phyloP scores from a whole-genome alignment of 2,329 filamentous ascomycete genomes.

The Raffaelea albimanens region DNA sequence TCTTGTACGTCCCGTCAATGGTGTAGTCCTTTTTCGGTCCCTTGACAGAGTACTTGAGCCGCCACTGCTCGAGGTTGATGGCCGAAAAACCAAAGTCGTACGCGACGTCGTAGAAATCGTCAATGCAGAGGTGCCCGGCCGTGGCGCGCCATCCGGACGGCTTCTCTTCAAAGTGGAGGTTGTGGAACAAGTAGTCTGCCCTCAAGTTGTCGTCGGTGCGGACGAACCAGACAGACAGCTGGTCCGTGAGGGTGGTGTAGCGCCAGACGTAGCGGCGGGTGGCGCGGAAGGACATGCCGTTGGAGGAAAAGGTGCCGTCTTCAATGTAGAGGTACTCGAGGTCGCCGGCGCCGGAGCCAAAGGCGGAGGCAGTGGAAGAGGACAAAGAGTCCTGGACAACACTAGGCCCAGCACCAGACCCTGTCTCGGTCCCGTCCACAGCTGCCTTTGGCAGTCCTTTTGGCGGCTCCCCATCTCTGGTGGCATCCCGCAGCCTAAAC shows the following conservation, averaged over 20 bases:
- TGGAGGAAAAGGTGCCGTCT: slow-evolving; percentile 53
- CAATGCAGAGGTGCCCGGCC: slow-evolving; percentile 59
- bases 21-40: slow-evolving; percentile 69
- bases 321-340: slow-evolving; percentile 62
- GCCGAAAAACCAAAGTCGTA: slow-evolving; percentile 58
- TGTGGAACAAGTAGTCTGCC: slow-evolving; percentile 68
- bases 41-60: slow-evolving; percentile 53
- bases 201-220: slow-evolving; percentile 50
- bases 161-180: slow-evolving; percentile 47
- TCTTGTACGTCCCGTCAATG: slow-evolving; percentile 43
- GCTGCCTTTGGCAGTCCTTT: slow-evolving; percentile 5
- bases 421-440: background rate
- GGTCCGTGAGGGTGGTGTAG: slow-evolving; percentile 51
- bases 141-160: slow-evolving; percentile 48
- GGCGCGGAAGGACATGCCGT: slow-evolving; percentile 46
- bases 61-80: slow-evolving; percentile 48
- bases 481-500: slow-evolving; percentile 55
- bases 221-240: slow-evolving; percentile 64
- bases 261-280: slow-evolving; percentile 63
- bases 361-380: too few relatives aligned
- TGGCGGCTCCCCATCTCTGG: slow-evolving; percentile 36
- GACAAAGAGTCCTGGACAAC: too few relatives aligned
- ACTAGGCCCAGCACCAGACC: too few relatives aligned
- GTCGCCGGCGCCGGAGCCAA: slow-evolving; percentile 19
- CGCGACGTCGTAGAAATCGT: slow-evolving; percentile 61